phyloP scores from a whole-genome alignment of 495 filamentous ascomycete genomes.

The Penicillium odoratum region DNA sequence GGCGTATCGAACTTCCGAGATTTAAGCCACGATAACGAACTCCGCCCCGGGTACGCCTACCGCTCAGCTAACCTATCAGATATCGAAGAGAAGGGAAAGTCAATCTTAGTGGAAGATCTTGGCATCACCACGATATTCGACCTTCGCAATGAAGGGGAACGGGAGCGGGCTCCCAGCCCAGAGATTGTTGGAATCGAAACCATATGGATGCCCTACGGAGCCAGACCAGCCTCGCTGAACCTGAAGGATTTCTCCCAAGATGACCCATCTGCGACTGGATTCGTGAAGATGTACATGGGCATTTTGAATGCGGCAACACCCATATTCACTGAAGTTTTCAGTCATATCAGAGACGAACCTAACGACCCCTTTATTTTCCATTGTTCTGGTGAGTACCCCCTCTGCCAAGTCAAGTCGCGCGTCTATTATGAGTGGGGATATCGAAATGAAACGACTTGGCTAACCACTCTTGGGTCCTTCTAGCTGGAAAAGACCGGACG shows the following conservation, averaged over 20 bases:
- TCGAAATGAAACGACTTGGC: not conserved
- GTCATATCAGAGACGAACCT: slow-evolving; percentile 41
- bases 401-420: not conserved
- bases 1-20: slow-evolving; percentile 56
- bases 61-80: slow-evolving; percentile 51
- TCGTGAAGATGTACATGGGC: slow-evolving; percentile 52
- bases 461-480: slow-evolving; percentile 3
- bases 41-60: slow-evolving; percentile 49
- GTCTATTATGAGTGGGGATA: not conserved
- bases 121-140: slow-evolving; percentile 65
- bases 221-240: slow-evolving; percentile 30
- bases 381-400: slow-evolving; percentile 55
- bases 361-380: slow-evolving; percentile 51
- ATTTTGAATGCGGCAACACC: slow-evolving; percentile 42
- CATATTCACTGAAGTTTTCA: slow-evolving; percentile 35
- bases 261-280: slow-evolving; percentile 55
- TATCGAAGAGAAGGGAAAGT: slow-evolving; percentile 52
- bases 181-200: slow-evolving; percentile 44
- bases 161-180: slow-evolving; percentile 36
- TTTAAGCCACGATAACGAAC: slow-evolving; percentile 44
- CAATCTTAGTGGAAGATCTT: slow-evolving; percentile 44
- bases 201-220: slow-evolving; percentile 45
- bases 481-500: slow-evolving; percentile 65
- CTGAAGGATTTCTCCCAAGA: slow-evolving; percentile 57
- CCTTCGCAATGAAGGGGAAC: slow-evolving; percentile 60